These are phyloP conservation scores for Hypocrella siamensis DNA, from an alignment of 2,329 filamentous ascomycete genomes.

Conservation along the genomic window DNA sequence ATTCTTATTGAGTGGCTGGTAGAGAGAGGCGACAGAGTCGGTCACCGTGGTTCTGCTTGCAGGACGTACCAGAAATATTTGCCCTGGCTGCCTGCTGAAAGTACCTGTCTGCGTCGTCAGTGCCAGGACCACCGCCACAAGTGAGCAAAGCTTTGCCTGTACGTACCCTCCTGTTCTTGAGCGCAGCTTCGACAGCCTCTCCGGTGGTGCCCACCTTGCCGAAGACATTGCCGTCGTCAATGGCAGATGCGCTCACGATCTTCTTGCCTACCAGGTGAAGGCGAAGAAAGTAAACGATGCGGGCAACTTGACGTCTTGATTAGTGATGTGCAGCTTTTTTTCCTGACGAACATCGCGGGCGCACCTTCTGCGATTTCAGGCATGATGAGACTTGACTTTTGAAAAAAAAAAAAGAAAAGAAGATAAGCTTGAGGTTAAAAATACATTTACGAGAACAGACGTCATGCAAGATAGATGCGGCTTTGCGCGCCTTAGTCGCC, in stretches of 20 bases:
- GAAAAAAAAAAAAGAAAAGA: too few relatives aligned
- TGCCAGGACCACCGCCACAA: too few relatives aligned
- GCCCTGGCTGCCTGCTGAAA: conserved; percentile 66
- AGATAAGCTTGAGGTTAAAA: too few relatives aligned
- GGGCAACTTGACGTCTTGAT: conserved; percentile 44
- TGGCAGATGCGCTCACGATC: conserved; percentile 52
- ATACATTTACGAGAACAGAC: too few relatives aligned
- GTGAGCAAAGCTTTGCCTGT: not conserved
- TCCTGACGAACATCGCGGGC: not conserved
- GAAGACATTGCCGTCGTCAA: conserved; percentile 74
- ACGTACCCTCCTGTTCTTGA: conserved; percentile 53
- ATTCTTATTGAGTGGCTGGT: conserved; percentile 18
- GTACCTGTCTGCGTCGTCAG: conserved; percentile 20
- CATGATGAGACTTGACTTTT: conserved; percentile 22
- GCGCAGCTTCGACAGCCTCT: conserved; percentile 53
- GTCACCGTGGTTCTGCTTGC: not conserved
- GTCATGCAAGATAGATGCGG: too few relatives aligned
- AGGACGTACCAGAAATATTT: conserved; percentile 83
- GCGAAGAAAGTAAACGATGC: conserved; percentile 72
- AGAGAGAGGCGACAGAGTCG: not conserved
- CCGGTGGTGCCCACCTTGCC: conserved; percentile 79
- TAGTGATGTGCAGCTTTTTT: not conserved
- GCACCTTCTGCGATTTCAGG: conserved; percentile 48
- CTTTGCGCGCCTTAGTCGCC: not conserved
- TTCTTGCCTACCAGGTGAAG: conserved; percentile 73